Conservation (phyloP, 192 early-diverging fungal species). For the Coemansia sp. region DNA sequence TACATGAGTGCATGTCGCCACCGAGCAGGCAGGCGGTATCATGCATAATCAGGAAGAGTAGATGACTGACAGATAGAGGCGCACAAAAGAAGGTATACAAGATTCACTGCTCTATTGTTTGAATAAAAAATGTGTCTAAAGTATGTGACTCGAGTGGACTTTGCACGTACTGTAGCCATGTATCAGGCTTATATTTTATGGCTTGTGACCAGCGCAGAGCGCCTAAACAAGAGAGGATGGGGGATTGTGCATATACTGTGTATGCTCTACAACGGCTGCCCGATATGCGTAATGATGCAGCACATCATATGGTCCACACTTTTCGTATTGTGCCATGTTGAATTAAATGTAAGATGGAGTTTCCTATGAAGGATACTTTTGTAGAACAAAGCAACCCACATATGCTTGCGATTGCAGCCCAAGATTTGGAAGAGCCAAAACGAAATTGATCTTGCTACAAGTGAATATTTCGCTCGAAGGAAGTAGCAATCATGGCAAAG, state of each 20-base stretch:
- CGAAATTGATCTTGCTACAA: not conserved
- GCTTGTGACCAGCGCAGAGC: not conserved
- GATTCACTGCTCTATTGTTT: not conserved
- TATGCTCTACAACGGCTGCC: not conserved
- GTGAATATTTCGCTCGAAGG: not conserved
- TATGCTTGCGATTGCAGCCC: not conserved
- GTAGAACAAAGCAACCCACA: not conserved
- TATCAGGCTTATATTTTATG: not conserved
- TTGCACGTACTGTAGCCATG: not conserved
- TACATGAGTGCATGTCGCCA: not conserved
- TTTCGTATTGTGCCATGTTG: not conserved
- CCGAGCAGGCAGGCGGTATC: not conserved
- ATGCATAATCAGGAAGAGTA: not conserved
- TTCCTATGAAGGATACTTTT: not conserved
- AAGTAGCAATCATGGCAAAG: not conserved
- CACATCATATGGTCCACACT: not conserved
- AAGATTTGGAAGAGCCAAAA: not conserved
- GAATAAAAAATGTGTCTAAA: not conserved
- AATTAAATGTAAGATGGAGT: not conserved
- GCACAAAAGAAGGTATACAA: not conserved
- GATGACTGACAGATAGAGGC: not conserved
- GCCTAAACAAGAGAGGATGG: not conserved
- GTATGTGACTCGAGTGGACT: not conserved
- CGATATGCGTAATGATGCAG: constrained; percentile 1
- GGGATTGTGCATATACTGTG: not conserved